Evolutionary conservation across 495 filamentous ascomycete genomes (phyloP), one percentile per base, ranked within the genome.

Genomic region (Neurospora hispaniola): DNA sequence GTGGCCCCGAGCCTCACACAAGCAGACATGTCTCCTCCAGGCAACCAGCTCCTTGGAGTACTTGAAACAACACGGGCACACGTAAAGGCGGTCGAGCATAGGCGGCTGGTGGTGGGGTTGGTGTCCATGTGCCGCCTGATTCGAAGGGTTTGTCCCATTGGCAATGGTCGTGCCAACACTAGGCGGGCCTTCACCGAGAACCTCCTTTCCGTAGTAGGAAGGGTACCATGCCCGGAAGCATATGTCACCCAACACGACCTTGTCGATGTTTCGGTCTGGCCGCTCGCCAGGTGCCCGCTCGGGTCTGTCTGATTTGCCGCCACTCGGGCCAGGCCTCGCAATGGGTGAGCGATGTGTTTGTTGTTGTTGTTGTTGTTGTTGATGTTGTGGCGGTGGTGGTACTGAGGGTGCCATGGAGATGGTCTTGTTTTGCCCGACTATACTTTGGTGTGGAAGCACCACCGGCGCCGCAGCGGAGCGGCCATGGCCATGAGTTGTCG

Each of bases 41-140:
- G 87, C 81, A 74, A 88, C 84, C 43, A 91, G 81, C 76, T 96
- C 92, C 73, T 88, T 91, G 5, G 90, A 89, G 79, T 99, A 99
- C 76, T 92, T 93, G 85, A 98, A 98, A 83, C 96, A 99, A 86
- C 88, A 92, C 54, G 91, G 92, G 78, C 96, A 99, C 46, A 98
- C 90, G 74, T 94, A 97, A 11, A 99, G 85, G 69, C 88, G 83
- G 68, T 90, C 89, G 14, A 88, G 79, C 71, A 86, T 81, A 5
- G 76, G 77, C 20, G 77, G 80, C 42, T 74, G 75, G 46, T 72
- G 39, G 71, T 73, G 39, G 38, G 72, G 54, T 23, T 69, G 39
- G 35, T 44, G 20, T 9, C 43, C 40, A 39, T 46, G 27, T 62
- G 72, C 12, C 68, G 39, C 40, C 70, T 71, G 70, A 7, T 62